Evolutionary conservation across 306 rosid species (phyloP), one percentile per base, ranked within the genome.

Genomic region (Vigna hirtella): DNA sequence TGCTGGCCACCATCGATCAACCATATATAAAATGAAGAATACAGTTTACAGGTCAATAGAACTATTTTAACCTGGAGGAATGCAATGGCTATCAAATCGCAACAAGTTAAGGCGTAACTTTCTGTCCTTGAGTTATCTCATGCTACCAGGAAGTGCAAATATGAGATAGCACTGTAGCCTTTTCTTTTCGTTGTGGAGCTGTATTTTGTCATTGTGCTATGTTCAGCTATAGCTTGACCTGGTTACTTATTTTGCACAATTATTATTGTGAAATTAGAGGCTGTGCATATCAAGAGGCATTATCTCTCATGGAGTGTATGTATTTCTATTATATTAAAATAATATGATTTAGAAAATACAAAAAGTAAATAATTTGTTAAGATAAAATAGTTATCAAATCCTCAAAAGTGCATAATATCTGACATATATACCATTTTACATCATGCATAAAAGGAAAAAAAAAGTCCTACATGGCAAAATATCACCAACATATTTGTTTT

Each of bases 141-240:
- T 73, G 68, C 49, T 53, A 68, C 50, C n/a, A 55, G 45, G 40
- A 72, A 51, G 47, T 63, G 77, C 72, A 24, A 51, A 62, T 20
- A 50, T 34, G 64, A 70, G 32, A 34, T 48, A 36, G 22, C 64
- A 48, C 34, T 34, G 53, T 28, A 38, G 56, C 72, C 20, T 49
- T 52, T 47, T 69, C 28, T 36, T 9, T 18, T 48, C 30, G 48
- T 47, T 70, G n/a, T 70, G 53, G 22, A 78, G 74, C 49, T 66
- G 47, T 30, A 57, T 57, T 78, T 34, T 0, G 18, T 18, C 11
- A 56, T 14, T 32, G 9, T 57, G 70, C 61, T 6, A 58, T 22
- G 45, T 15, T 18, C 70, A 70, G 47, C 66, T 47, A 76, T 34
- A 52, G 82, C 26, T 57, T 69, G 15, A 58, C 13, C 43, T 78